phyloP scores from a whole-genome alignment of 2,329 filamentous ascomycete species.

The Fusarium heterosporum region DNA sequence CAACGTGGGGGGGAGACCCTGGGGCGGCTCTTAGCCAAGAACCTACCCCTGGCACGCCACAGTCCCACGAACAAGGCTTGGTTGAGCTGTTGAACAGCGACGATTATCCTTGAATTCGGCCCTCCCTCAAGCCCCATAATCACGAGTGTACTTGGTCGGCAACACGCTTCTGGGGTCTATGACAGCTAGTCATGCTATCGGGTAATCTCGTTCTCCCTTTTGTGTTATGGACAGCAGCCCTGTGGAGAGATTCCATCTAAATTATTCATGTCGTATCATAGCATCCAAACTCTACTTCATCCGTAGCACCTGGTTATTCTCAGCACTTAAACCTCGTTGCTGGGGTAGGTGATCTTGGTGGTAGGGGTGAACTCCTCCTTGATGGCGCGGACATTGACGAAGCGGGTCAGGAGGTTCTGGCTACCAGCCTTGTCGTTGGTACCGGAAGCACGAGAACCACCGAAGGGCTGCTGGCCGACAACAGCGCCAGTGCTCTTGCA shows the following conservation, averaged over 20 bases:
- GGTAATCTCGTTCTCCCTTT: constrained; percentile 9
- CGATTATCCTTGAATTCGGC: constrained; percentile 34
- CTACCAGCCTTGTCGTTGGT: constrained; percentile 82
- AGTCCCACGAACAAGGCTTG: constrained; percentile 30
- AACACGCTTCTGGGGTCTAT: constrained; percentile 5
- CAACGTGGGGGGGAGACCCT: constrained; percentile 45
- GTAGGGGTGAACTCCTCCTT: constrained; percentile 81
- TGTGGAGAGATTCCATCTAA: constrained; percentile 3
- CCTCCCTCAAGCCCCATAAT: constrained; percentile 9
- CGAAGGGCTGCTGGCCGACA: constrained; percentile 79
- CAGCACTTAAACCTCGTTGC: constrained; percentile 70
- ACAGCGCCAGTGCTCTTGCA: constrained; percentile 82
- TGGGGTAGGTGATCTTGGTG: constrained; percentile 74
- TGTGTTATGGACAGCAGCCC: constrained; percentile 15
- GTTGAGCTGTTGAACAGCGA: constrained; percentile 14
- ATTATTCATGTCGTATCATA: constrained; percentile 29
- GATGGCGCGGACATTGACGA: constrained; percentile 74
- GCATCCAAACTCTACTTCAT: constrained; percentile 8
- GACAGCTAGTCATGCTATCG: constrained; percentile 19
- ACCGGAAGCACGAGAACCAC: constrained; percentile 74
- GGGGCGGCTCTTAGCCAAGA: constrained; percentile 34
- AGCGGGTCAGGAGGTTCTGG: constrained; percentile 70
- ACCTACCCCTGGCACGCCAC: constrained; percentile 34
- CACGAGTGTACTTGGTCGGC: constrained; percentile 17
- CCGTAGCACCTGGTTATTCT: background rate